Conservation (phyloP, 371 early-diverging fungal species). For the Rhizopus delemar region DNA sequence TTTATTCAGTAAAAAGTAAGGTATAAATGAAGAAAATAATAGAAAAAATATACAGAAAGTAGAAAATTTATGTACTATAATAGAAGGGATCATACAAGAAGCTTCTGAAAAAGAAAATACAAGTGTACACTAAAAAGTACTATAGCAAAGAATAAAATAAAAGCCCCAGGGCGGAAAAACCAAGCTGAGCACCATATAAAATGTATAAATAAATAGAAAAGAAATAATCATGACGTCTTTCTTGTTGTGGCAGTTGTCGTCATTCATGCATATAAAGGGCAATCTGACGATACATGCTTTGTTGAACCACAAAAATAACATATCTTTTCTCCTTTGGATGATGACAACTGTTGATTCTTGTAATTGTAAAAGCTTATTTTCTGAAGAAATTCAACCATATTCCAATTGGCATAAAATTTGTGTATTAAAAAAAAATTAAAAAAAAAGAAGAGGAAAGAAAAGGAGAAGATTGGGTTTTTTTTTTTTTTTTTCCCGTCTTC, state of each 20-base stretch:
- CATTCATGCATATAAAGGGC: constrained; percentile 47
- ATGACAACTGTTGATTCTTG: background rate
- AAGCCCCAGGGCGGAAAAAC: no score
- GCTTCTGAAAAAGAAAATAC: no score
- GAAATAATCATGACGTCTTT: background rate
- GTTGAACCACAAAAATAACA: constrained; percentile 54
- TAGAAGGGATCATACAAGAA: no score
- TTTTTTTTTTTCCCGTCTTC: background rate
- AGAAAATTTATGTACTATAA: no score
- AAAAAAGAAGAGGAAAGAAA: constrained; percentile 1
- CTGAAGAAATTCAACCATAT: background rate
- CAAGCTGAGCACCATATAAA: no score
- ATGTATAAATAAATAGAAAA: background rate
- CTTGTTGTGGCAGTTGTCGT: background rate
- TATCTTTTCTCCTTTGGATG: constrained; percentile 10
- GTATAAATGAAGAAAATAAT: no score
- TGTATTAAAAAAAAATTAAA: constrained; percentile 1
- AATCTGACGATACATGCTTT: constrained; percentile 50
- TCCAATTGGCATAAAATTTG: constrained; percentile 1
- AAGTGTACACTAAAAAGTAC: no score
- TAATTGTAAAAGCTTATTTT: background rate
- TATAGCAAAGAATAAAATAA: no score
- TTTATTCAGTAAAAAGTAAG: no score
- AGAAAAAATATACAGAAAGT: no score
- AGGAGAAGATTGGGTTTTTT: background rate